These are phyloP conservation scores for Suillus fuscotomentosus DNA, from an alignment of 768 basidiomycete genomes.

Conservation along the genomic window DNA sequence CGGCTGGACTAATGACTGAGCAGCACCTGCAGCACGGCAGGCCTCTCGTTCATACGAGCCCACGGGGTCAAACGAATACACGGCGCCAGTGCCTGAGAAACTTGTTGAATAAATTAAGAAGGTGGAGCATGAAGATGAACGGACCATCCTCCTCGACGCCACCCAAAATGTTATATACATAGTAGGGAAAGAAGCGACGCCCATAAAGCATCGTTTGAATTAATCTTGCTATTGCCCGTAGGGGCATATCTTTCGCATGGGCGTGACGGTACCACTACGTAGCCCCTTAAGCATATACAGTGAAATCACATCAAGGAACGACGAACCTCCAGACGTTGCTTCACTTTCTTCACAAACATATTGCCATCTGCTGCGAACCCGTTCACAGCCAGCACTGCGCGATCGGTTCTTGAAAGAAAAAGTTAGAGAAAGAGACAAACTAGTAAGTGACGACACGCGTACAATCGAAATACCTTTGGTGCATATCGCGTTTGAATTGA, in stretches of 20 bases:
- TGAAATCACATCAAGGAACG: background rate
- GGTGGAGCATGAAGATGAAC: slow-evolving; percentile 25
- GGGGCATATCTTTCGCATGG: slow-evolving; percentile 96
- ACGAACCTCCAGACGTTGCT: slow-evolving; percentile 90
- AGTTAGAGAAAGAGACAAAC: background rate
- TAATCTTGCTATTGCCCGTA: slow-evolving; percentile 93
- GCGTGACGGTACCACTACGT: slow-evolving; percentile 95
- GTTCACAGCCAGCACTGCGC: slow-evolving; percentile 91
- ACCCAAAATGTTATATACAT: slow-evolving; percentile 94
- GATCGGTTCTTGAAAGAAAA: slow-evolving; percentile 67
- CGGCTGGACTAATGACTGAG: slow-evolving; percentile 92
- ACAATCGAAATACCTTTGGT: slow-evolving; percentile 93
- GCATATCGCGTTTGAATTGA: slow-evolving; percentile 97
- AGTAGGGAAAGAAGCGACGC: slow-evolving; percentile 97
- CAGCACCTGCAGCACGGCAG: slow-evolving; percentile 94
- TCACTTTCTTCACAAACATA: slow-evolving; percentile 95
- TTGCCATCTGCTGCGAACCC: slow-evolving; percentile 98
- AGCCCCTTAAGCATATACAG: background rate
- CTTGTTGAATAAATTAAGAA: slow-evolving; percentile 8
- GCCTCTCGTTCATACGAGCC: slow-evolving; percentile 97
- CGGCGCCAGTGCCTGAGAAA: slow-evolving; percentile 81
- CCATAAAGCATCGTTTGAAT: slow-evolving; percentile 98
- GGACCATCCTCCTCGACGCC: slow-evolving; percentile 95
- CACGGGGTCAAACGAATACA: slow-evolving; percentile 99
- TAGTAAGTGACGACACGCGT: slow-evolving; percentile 31